Evolutionary conservation across 208 protist species (phyloP), one percentile per base, ranked within the genome.

Genomic region (Trypanosoma theileri): DNA sequence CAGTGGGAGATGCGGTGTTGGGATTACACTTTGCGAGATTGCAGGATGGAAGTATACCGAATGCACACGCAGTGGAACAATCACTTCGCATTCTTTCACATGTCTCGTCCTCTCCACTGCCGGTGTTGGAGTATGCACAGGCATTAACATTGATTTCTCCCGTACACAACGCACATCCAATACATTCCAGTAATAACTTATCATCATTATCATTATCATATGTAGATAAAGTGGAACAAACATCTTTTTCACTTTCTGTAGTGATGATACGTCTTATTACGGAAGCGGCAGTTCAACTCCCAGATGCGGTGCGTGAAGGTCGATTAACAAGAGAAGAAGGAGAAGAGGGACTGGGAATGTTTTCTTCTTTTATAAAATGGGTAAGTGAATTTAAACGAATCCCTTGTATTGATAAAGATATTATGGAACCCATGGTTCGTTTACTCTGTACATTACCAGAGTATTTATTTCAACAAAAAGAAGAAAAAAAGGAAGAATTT

Each of bases 61-160:
- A 77, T 21, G 57, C 31, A 22, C 13, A 66, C 9, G 9, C 41
- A 11, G 35, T 75, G 16, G 68, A 79, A 53, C 42, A 65, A 41
- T 74, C 45, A 22, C 48, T 79, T 12, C 52, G n/a, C 19, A 22
- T 69, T n/a, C 66, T 78, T 11, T 68, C 66, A 42, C 21, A 26
- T 42, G 13, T 21, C 8, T 24, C 13, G 3, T 4, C 66, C 12
- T 57, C 52, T 16, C 66, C 70, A 7, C 19, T 69, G 12, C 50
- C 24, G 3, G 44, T 54, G 11, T 40, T 82, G 4, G 57, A 77
- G 24, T 82, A 73, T 48, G 77, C 68, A n/a, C 62, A 72, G 52
- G 54, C 71, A 51, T 28, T 82, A 13, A 75, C 77, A 40, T 45
- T 82, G 7, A 53, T 82, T 42, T 67, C 67, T 0, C 63, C 66